These are phyloP conservation scores for Hericium rajendrae DNA, from an alignment of 768 basidiomycete genomes.

Conservation along the genomic window DNA sequence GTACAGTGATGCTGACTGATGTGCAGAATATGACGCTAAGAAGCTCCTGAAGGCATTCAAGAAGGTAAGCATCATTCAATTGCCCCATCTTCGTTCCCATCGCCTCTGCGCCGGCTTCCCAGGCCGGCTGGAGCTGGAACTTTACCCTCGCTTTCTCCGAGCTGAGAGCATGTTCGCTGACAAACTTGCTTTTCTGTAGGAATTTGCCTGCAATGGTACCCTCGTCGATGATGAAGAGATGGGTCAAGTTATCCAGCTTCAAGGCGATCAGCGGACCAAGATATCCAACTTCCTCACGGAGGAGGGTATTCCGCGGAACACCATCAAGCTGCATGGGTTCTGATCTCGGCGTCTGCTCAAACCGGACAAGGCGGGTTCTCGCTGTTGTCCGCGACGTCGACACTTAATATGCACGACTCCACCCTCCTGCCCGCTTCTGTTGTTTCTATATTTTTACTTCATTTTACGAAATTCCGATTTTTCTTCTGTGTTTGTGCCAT, in stretches of 20 bases:
- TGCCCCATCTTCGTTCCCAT: neutral
- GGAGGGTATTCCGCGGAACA: conserved; percentile 66
- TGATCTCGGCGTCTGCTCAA: conserved; percentile 25
- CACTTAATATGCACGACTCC: neutral
- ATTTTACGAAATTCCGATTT: neutral
- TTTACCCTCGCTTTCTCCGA: neutral
- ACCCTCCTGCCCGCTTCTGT: neutral
- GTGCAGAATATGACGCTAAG: conserved; percentile 87
- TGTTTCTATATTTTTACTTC: neutral
- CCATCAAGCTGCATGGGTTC: conserved; percentile 87
- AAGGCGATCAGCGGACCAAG: conserved; percentile 93
- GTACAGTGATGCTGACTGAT: neutral
- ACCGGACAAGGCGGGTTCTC: neutral
- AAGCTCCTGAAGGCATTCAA: conserved; percentile 99
- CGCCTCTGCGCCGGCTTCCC: neutral
- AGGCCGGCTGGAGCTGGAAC: too few relatives aligned
- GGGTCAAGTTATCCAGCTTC: conserved; percentile 96
- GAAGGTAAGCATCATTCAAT: conserved; percentile 48
- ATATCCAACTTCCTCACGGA: conserved; percentile 81
- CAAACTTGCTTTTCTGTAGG: conserved; percentile 33
- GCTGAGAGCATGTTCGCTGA: neutral
- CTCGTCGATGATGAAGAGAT: conserved; percentile 92
- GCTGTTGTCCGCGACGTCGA: neutral
- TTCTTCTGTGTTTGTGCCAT: neutral
- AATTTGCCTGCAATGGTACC: conserved; percentile 98